Evolutionary conservation across 2,329 filamentous ascomycete genomes (phyloP).

Genomic region (Fusarium continuum): DNA sequence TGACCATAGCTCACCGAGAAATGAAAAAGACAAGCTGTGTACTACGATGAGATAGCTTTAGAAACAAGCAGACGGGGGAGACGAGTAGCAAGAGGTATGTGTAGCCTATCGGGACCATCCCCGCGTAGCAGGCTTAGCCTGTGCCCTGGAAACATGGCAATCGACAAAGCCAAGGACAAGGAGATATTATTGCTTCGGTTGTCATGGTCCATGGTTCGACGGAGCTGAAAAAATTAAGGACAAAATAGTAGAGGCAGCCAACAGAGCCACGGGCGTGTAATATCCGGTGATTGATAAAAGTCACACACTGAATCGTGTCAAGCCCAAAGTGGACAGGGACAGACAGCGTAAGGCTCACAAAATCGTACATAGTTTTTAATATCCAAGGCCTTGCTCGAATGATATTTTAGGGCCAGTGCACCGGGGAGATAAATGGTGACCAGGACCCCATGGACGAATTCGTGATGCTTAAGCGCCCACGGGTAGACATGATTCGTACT

Average conservation of each 20-base stretch:
- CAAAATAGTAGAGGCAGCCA: conserved; percentile 17
- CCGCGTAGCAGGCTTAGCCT: conserved; percentile 24
- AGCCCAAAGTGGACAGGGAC: conserved; percentile 15
- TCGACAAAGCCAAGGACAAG: conserved; percentile 10
- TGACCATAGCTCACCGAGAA: conserved; percentile 17
- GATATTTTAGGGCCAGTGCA: conserved; percentile 31
- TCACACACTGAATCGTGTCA: conserved; percentile 16
- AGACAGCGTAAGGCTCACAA: conserved; percentile 27
- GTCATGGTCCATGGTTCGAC: conserved; percentile 23
- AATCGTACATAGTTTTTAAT: conserved; percentile 20
- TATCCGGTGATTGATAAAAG: conserved; percentile 15
- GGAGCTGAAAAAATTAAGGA: conserved; percentile 11
- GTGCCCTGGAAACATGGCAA: conserved; percentile 21
- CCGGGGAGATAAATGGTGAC: conserved; percentile 26
- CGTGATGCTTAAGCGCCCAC: conserved; percentile 30
- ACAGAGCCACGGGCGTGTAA: conserved; percentile 18
- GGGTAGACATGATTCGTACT: conserved; percentile 27
- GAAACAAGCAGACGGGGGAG: conserved; percentile 18
- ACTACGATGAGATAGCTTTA: conserved; percentile 19
- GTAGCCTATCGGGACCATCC: conserved; percentile 39
- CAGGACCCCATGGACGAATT: conserved; percentile 31
- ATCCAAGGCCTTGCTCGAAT: conserved; percentile 36
- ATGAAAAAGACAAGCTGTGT: conserved; percentile 10
- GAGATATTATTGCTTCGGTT: conserved; percentile 12
- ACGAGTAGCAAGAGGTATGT: conserved; percentile 3